Evolutionary conservation across 2,329 filamentous ascomycete species (phyloP).

Genomic region (Sphaerulina populicola): DNA sequence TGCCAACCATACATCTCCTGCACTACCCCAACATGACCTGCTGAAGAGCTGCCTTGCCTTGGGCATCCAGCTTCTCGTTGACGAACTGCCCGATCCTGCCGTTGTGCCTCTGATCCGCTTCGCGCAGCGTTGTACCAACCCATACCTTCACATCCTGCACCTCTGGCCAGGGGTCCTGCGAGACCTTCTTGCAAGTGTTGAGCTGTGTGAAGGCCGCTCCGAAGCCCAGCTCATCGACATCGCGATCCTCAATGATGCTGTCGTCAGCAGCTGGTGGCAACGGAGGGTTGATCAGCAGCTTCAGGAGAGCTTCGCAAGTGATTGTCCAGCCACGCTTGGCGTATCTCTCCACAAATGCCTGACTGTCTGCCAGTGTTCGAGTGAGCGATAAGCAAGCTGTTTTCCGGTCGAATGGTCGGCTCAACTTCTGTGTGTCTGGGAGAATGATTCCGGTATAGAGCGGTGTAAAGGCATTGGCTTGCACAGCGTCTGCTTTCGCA

Average conservation of each 20-base stretch:
- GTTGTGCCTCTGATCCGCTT: constrained; percentile 63
- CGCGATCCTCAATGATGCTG: constrained; percentile 73
- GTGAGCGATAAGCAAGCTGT: constrained; percentile 86
- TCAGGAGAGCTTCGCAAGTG: constrained; percentile 81
- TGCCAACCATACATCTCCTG: not conserved
- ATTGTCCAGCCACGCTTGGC: constrained; percentile 77
- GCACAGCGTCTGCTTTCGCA: constrained; percentile 69
- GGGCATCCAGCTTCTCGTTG: constrained; percentile 53
- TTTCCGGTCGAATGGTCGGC: constrained; percentile 83
- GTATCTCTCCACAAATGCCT: constrained; percentile 66
- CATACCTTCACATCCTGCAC: constrained; percentile 69
- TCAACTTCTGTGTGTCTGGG: constrained; percentile 78
- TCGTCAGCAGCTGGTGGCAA: constrained; percentile 58
- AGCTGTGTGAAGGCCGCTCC: constrained; percentile 89
- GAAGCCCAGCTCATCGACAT: constrained; percentile 91
- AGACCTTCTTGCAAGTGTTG: constrained; percentile 72
- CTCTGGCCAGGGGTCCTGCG: constrained; percentile 76
- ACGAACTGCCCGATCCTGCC: constrained; percentile 66
- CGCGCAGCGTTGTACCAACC: constrained; percentile 73
- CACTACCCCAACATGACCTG: constrained; percentile 29
- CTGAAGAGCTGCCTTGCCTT: constrained; percentile 36
- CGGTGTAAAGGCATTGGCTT: constrained; percentile 67
- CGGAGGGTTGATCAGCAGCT: constrained; percentile 81
- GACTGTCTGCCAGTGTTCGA: constrained; percentile 80
- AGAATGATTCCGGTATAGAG: constrained; percentile 84